Conservation (phyloP, 306 rosid species). For the Cicer pinnatifidum region DNA sequence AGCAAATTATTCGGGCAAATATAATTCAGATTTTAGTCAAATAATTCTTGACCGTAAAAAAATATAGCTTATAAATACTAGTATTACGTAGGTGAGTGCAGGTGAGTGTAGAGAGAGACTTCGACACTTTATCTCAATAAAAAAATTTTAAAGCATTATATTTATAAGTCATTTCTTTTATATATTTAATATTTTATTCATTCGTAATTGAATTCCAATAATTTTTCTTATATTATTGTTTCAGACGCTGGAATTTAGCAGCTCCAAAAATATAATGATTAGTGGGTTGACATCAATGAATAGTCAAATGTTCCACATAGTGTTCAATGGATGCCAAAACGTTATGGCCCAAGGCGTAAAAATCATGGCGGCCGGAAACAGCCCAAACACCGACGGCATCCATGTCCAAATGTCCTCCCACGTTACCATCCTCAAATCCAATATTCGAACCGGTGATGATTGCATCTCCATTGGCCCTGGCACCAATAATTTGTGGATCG, state of each 20-base stretch:
- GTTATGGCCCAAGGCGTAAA: slow-evolving; percentile 51
- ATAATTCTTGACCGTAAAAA: too few relatives aligned
- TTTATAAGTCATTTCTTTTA: too few relatives aligned
- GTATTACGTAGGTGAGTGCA: too few relatives aligned
- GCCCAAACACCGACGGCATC: slow-evolving; percentile 82
- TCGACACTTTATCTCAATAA: too few relatives aligned
- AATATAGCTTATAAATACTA: too few relatives aligned
- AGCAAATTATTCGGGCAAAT: too few relatives aligned
- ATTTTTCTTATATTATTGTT: neutral
- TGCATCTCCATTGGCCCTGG: slow-evolving; percentile 77
- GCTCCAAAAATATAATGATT: slow-evolving; percentile 55
- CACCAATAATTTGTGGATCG: slow-evolving; percentile 64
- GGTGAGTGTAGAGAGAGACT: too few relatives aligned
- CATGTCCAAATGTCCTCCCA: slow-evolving; percentile 59
- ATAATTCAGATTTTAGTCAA: too few relatives aligned
- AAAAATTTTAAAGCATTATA: too few relatives aligned
- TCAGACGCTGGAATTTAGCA: slow-evolving; percentile 45
- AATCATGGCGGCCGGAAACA: slow-evolving; percentile 51
- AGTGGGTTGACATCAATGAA: slow-evolving; percentile 58
- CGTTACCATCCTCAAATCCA: slow-evolving; percentile 57
- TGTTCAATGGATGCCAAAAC: slow-evolving; percentile 53
- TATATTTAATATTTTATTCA: too few relatives aligned
- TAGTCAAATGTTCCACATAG: slow-evolving; percentile 68
- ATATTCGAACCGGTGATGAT: slow-evolving; percentile 65
- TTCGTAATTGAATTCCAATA: too few relatives aligned